Conservation (phyloP, 768 basidiomycete genomes). For the Leccinum truebloodii region DNA sequence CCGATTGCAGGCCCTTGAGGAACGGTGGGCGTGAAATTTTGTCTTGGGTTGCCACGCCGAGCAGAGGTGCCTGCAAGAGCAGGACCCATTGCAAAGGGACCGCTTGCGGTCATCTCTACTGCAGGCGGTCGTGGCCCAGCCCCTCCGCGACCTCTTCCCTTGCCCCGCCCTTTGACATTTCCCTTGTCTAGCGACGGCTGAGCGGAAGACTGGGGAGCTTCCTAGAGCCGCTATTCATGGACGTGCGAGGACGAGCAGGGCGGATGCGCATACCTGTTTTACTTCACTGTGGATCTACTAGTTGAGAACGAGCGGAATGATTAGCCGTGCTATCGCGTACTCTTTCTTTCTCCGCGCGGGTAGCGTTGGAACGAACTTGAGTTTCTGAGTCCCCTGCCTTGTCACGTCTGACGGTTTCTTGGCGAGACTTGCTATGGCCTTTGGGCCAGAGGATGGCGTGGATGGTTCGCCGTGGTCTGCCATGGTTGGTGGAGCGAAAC, state of each 20-base stretch:
- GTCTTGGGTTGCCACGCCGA: conserved; percentile 51
- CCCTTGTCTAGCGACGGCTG: conserved; percentile 37
- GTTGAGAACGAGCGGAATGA: conserved; percentile 9
- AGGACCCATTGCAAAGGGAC: conserved; percentile 87
- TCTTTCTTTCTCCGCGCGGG: conserved; percentile 79
- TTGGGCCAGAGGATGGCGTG: conserved; percentile 38
- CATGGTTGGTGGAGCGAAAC: conserved; percentile 12
- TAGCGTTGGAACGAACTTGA: conserved; percentile 80
- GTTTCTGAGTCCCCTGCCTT: conserved; percentile 69
- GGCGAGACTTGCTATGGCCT: conserved; percentile 75
- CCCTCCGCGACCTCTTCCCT: conserved; percentile 52
- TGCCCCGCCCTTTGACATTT: conserved; percentile 50
- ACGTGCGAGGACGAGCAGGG: background rate
- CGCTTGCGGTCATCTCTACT: conserved; percentile 80
- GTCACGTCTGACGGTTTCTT: conserved; percentile 73
- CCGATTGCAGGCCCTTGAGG: conserved; percentile 40
- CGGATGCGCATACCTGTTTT: conserved; percentile 52
- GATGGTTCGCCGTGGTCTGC: conserved; percentile 14
- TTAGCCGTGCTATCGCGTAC: conserved; percentile 44
- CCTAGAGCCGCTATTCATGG: conserved; percentile 39
- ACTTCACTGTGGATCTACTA: conserved; percentile 49
- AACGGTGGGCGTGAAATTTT: conserved; percentile 54
- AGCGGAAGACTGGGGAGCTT: conserved; percentile 40
- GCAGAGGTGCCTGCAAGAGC: conserved; percentile 59
- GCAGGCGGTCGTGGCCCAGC: conserved; percentile 46